phyloP scores from a whole-genome alignment of 805 yeast species.

The Pichia kluyveri region DNA sequence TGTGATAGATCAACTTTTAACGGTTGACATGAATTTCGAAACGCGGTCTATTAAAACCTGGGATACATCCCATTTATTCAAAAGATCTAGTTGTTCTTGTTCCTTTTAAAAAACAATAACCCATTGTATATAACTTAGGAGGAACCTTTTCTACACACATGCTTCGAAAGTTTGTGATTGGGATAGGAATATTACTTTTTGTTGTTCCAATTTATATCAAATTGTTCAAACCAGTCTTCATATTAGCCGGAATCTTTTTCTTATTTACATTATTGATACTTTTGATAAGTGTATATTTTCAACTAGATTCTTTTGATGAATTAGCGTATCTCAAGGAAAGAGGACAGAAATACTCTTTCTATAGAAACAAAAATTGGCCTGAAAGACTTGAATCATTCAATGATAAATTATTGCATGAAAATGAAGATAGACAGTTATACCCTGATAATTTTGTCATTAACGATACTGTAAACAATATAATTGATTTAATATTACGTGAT shows the following conservation, averaged over 20 bases:
- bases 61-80: no score
- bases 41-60: no score
- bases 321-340: not conserved
- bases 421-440: conserved; percentile 18
- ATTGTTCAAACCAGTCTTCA: not conserved
- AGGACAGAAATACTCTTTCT: conserved; percentile 14
- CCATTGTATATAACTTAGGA: no score
- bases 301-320: not conserved
- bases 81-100: no score
- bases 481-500: conserved; percentile 38
- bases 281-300: not conserved
- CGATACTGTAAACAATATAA: conserved; percentile 41
- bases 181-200: conserved; percentile 1
- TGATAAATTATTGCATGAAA: conserved; percentile 8
- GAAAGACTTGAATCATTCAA: conserved; percentile 13
- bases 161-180: not conserved
- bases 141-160: not conserved
- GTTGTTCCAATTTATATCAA: conserved; percentile 3
- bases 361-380: conserved; percentile 22
- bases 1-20: no score
- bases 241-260: not conserved
- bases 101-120: no score
- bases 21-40: no score
- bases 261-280: not conserved
- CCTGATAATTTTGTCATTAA: conserved; percentile 46